Evolutionary conservation across 805 yeast genomes (phyloP), one percentile per base, ranked within the genome.

Genomic region (Myxozyma sirexii): DNA sequence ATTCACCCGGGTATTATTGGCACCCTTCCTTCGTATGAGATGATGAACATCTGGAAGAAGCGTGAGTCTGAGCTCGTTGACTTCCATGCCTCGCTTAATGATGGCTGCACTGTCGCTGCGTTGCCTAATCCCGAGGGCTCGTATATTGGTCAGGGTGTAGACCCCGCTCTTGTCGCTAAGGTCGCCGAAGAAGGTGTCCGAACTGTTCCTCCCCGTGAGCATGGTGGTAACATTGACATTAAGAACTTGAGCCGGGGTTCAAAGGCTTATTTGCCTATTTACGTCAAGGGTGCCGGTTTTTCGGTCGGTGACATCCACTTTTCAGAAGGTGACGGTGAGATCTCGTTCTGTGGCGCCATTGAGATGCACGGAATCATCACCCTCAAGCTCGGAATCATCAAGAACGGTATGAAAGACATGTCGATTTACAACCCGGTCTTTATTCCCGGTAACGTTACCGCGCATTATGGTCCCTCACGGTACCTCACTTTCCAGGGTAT

Each of bases 271-370:
- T 71, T 80, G 52, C 83, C 83, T 1, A 79, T 78, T 23, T 71
- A 80, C 67, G 77, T 80, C 21, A 68, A 68, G 23, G 84, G 84
- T 6, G 83, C 80, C 38, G 77, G 77, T 62, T 71, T 80, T 37
- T 75, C 80, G 23, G 72, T 80, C 42, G 84, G 83, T 6, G 84
- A 80, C 65, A 65, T 80, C 42, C 84, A 80, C 66, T 80, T 80
- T 67, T 76, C 80, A 26, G 82, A 79, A 67, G 84, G 83, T n/a
- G 83, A 80, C 65, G 84, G 83, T n/a, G 83, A 80, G 63, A 79
- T 80, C 37, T 75, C 82, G 15, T 80, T 80, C 65, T 80, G 84
- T 67, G 84, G 84, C 35, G 84, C 82, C 12, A 79, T 80, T 62
- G 83, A 80, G 66, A 80, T 79, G 82, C 74, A 80, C 21, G 83